phyloP scores from a whole-genome alignment of 2,329 filamentous ascomycete genomes.

The Coleophoma eucalyptorum region DNA sequence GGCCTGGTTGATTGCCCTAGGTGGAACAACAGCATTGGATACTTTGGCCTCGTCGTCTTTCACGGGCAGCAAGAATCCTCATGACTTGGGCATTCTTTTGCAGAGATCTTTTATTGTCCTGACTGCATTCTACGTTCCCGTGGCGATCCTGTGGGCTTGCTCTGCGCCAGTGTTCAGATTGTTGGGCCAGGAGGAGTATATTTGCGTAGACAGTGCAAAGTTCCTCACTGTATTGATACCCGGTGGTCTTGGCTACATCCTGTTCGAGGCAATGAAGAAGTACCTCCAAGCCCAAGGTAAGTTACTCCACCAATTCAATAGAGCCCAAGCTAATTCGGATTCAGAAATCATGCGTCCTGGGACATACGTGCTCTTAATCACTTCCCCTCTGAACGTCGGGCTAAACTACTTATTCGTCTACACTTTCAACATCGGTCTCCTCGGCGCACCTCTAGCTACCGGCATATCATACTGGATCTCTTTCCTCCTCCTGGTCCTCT shows the following conservation, averaged over 20 bases:
- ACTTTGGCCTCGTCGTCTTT: constrained; percentile 81
- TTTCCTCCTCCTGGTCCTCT: constrained; percentile 71
- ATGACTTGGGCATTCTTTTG: constrained; percentile 73
- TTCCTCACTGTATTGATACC: constrained; percentile 75
- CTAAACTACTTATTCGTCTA: constrained; percentile 82
- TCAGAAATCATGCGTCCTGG: constrained; percentile 70
- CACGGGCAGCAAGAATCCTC: constrained; percentile 74
- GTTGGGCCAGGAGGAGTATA: constrained; percentile 74
- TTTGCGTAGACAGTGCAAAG: constrained; percentile 67
- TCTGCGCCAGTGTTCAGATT: constrained; percentile 71
- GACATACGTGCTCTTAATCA: constrained; percentile 78
- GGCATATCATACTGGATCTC: constrained; percentile 85
- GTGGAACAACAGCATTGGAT: constrained; percentile 82
- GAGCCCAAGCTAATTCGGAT: constrained; percentile 3
- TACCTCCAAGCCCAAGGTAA: constrained; percentile 84
- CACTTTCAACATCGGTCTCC: constrained; percentile 63
- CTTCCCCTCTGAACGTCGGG: constrained; percentile 74
- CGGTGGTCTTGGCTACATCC: constrained; percentile 81
- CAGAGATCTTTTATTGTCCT: constrained; percentile 75
- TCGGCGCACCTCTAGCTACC: constrained; percentile 78
- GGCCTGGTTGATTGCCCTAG: constrained; percentile 81
- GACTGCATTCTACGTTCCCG: constrained; percentile 66
- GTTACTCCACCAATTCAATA: constrained; percentile 49
- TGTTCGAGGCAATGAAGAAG: constrained; percentile 83
- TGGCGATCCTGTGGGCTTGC: constrained; percentile 70